phyloP scores from a whole-genome alignment of 805 yeast genomes.

The Candida corydali region DNA sequence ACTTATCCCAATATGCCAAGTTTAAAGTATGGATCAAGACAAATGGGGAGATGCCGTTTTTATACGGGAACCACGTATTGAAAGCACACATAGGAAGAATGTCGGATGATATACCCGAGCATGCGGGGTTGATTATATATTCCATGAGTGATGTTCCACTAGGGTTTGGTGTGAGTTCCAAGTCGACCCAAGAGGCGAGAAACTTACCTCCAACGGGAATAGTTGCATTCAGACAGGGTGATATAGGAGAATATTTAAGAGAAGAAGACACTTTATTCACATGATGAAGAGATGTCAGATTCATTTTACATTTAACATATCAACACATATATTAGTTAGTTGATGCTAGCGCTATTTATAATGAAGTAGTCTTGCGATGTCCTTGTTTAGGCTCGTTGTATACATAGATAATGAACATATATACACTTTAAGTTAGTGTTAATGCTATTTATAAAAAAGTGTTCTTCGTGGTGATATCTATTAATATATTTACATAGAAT shows the following conservation, averaged over 20 bases:
- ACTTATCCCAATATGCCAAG: conserved; percentile 82
- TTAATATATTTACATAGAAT: conserved; percentile 1
- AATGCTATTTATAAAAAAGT: too few species aligned
- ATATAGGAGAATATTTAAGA: conserved; percentile 95
- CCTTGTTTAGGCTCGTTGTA: too few species aligned
- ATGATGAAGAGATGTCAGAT: too few species aligned
- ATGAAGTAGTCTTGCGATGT: too few species aligned
- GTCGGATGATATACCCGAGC: conserved; percentile 97
- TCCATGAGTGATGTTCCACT: conserved; percentile 91
- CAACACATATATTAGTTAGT: too few species aligned
- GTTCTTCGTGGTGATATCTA: too few species aligned
- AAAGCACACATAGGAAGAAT: conserved; percentile 96
- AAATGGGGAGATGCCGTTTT: conserved; percentile 97
- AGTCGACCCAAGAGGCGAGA: conserved; percentile 84
- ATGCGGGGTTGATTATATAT: conserved; percentile 88
- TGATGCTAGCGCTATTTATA: too few species aligned
- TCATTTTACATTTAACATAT: too few species aligned
- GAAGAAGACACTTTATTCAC: conserved; percentile 96
- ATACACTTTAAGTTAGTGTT: too few species aligned
- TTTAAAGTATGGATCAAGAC: conserved; percentile 94
- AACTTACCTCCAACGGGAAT: conserved; percentile 89
- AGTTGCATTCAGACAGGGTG: conserved; percentile 95
- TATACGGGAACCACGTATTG: conserved; percentile 93
- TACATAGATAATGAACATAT: too few species aligned
- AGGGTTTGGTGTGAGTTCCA: conserved; percentile 94